Base-by-base conservation (phyloP, 495 filamentous ascomycete genomes). In the Hyphodiscus hymeniophilus region DNA sequence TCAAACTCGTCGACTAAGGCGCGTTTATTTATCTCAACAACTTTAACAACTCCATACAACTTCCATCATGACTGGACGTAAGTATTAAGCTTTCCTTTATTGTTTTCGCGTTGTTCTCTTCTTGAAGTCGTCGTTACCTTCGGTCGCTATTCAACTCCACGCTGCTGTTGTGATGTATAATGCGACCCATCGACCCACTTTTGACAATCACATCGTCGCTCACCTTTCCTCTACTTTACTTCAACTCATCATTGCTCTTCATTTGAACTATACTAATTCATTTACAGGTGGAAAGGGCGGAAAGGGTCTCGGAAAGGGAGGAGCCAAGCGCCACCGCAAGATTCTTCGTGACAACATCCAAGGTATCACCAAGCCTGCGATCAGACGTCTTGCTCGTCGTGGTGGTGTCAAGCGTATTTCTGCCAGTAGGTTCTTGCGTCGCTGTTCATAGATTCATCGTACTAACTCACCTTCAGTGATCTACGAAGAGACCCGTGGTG, bases 331-430 rank as follows among this genome's bases (percentile, higher is more conserved):
- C 72, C 89, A 95, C 71, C 84, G 92, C 62, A 98, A 97, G 84
- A 96, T 98, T 76, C 79, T 98, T 66, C 88, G 91, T 67, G 91
- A 97, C 84, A 97, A 96, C 84, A 95, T 97, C 69, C 91, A 96
- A 66, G 92, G 92, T 79, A 99, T 99, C 72, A 99, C 92, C 70
- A 99, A 99, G 88, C 92, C 92, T 68, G 92, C 92, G 66, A 99
- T 99, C 77, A 89, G 92, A 69, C 94, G 92, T 94, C 92, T 99
- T 70, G 92, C 92, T 50, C 89, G 90, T 70, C 89, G 90, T 88
- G 90, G 90, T 74, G 90, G 90, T 89, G 90, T 96, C 77, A 96
- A 99, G 88, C 92, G 94, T 96, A 99, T 99, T 76, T 97, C 94
- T 65, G 86, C 86, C 70, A 90, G 52, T 56, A 51, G 38, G 52